Percentiles rank a stretch among this genome's conserved stretches.
Conservation (phyloP, 768 basidiomycete species). For the Tremella yokohamensis region DNA sequence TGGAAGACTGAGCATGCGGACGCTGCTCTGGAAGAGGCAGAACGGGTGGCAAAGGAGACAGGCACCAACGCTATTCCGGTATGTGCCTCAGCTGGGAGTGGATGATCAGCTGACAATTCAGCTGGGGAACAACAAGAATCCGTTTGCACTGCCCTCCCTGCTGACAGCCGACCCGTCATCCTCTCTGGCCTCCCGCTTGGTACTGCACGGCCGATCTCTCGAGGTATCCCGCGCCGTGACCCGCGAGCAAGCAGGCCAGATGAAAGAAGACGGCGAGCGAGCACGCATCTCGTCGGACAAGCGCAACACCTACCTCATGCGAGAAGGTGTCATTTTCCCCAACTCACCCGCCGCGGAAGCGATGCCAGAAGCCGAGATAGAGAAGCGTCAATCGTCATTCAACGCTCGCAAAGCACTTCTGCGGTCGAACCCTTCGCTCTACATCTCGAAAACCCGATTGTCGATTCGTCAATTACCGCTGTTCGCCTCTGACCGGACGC, state of each 20-base stretch:
- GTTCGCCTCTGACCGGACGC: conserved; percentile 80
- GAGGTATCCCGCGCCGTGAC: conserved; percentile 89
- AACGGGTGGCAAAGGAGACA: conserved; percentile 50
- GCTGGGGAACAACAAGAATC: conserved; percentile 58
- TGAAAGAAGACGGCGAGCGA: conserved; percentile 77
- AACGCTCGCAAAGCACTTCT: conserved; percentile 77
- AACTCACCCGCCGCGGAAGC: conserved; percentile 73
- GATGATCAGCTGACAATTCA: not conserved
- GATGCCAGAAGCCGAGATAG: conserved; percentile 70
- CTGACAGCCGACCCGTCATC: conserved; percentile 92
- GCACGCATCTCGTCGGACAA: conserved; percentile 83
- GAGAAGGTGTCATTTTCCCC: conserved; percentile 94
- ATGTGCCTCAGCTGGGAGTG: conserved; percentile 13
- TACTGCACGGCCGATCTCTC: conserved; percentile 86
- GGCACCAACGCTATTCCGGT: conserved; percentile 49
- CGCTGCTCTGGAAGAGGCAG: conserved; percentile 74
- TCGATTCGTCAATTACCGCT: conserved; percentile 88
- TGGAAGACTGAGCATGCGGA: conserved; percentile 91
- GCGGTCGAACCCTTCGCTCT: conserved; percentile 86
- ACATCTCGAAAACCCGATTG: conserved; percentile 88
- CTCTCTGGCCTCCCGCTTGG: conserved; percentile 71
- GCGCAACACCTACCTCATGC: conserved; percentile 88
- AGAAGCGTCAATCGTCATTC: conserved; percentile 79
- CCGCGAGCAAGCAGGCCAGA: conserved; percentile 76
- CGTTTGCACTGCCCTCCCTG: conserved; percentile 80